A percentile compares a stretch with the other conserved stretches of the same genome.
Conservation (phyloP, 495 filamentous ascomycete genomes). For the Hypoxylon crocopeplum region DNA sequence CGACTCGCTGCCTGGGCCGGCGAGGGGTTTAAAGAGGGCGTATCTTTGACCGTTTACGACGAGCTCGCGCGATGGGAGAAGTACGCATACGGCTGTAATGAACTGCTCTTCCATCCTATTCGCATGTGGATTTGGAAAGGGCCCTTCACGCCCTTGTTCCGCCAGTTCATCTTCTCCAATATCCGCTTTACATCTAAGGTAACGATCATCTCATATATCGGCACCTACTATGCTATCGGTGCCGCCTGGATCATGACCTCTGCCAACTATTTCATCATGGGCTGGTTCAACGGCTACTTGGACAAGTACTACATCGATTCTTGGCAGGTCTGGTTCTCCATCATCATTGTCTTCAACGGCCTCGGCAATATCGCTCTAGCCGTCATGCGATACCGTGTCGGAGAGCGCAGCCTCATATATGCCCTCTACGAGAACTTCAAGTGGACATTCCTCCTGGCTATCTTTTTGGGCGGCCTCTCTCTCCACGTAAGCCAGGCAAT, state of each 20-base stretch:
- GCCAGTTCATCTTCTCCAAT: slow-evolving; percentile 69
- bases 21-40: slow-evolving; percentile 83
- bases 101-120: slow-evolving; percentile 79
- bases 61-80: slow-evolving; percentile 86
- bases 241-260: slow-evolving; percentile 81
- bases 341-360: slow-evolving; percentile 75
- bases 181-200: slow-evolving; percentile 81
- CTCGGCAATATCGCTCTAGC: slow-evolving; percentile 70
- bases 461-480: slow-evolving; percentile 74
- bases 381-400: slow-evolving; percentile 71
- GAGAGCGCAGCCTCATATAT: slow-evolving; percentile 60
- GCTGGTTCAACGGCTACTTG: slow-evolving; percentile 74
- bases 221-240: slow-evolving; percentile 86
- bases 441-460: slow-evolving; percentile 71
- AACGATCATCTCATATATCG: slow-evolving; percentile 83
- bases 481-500: slow-evolving; percentile 73
- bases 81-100: slow-evolving; percentile 88
- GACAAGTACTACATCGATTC: slow-evolving; percentile 80
- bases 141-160: slow-evolving; percentile 79
- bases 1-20: slow-evolving; percentile 75
- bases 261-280: slow-evolving; percentile 79
- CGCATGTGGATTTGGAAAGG: slow-evolving; percentile 67
- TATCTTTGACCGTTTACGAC: slow-evolving; percentile 85
- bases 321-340: slow-evolving; percentile 79
- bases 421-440: slow-evolving; percentile 73